Conservation (phyloP, 2,329 filamentous ascomycete species). For the Paramyrothecium roridum region DNA sequence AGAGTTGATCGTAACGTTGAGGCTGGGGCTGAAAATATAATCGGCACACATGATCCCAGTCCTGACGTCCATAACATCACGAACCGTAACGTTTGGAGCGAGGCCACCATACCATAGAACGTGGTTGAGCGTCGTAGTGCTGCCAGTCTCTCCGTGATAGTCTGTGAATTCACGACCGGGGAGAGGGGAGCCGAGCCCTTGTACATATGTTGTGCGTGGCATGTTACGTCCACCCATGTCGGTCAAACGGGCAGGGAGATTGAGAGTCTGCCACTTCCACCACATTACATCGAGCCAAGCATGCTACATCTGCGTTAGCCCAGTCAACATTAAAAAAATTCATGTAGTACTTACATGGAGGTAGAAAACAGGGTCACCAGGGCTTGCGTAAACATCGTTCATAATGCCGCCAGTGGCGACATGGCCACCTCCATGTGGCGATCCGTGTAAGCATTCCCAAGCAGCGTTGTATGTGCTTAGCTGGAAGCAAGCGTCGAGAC, state of each 20-base stretch:
- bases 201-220: neutral
- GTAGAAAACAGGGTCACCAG: neutral
- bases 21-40: constrained; percentile 8
- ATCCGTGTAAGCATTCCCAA: neutral
- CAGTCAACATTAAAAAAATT: neutral
- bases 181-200: neutral
- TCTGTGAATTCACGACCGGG: constrained; percentile 1
- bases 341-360: neutral
- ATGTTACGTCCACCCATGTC: constrained; percentile 24
- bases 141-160: constrained; percentile 7
- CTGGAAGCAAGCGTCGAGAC: neutral
- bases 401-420: neutral
- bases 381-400: neutral
- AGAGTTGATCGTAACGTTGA: neutral
- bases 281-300: constrained; percentile 10
- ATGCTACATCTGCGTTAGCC: constrained; percentile 2
- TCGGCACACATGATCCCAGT: constrained; percentile 12
- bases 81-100: constrained; percentile 18
- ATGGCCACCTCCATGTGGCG: neutral
- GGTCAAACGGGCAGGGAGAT: constrained; percentile 8
- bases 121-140: constrained; percentile 10
- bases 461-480: neutral
- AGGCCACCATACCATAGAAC: constrained; percentile 7
- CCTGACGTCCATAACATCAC: constrained; percentile 14
- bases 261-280: constrained; percentile 14